These are phyloP conservation scores for Cetraspora pellucida DNA, from an alignment of 192 early-diverging fungal genomes.

Conservation along the genomic window DNA sequence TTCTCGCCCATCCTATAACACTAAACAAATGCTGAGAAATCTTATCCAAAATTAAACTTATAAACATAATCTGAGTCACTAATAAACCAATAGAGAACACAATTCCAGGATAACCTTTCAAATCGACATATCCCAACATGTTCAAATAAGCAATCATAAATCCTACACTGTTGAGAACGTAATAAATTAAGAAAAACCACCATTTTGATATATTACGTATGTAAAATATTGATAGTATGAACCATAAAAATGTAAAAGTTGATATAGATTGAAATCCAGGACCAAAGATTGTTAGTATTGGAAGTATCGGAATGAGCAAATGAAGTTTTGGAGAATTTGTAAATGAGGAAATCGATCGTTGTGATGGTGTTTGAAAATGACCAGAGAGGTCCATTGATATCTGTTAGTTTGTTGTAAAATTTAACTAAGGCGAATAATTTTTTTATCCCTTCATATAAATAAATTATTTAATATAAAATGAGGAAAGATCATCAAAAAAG, in stretches of 20 bases:
- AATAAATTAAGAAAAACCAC: conserved; percentile 7
- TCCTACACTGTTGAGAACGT: conserved; percentile 6
- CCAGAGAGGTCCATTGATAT: too few species aligned
- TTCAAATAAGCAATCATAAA: background rate
- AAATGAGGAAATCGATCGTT: too few species aligned
- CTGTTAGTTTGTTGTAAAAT: too few species aligned
- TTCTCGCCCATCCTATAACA: background rate
- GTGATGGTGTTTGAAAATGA: too few species aligned
- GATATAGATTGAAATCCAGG: conserved; percentile 16
- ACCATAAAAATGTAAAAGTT: conserved; percentile 1
- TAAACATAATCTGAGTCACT: background rate
- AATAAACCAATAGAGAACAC: background rate
- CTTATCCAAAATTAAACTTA: background rate
- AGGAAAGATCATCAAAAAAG: too few species aligned
- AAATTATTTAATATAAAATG: too few species aligned
- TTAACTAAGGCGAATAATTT: too few species aligned
- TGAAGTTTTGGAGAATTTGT: background rate
- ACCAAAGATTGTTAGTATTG: background rate
- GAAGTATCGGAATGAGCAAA: background rate
- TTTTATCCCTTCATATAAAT: too few species aligned
- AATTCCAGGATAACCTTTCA: background rate
- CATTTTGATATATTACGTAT: background rate
- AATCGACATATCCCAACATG: background rate
- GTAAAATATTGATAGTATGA: conserved; percentile 13
- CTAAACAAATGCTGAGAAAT: background rate